Evolutionary conservation across 2,329 filamentous ascomycete species (phyloP).

Genomic region (Cladophialophora immunda): DNA sequence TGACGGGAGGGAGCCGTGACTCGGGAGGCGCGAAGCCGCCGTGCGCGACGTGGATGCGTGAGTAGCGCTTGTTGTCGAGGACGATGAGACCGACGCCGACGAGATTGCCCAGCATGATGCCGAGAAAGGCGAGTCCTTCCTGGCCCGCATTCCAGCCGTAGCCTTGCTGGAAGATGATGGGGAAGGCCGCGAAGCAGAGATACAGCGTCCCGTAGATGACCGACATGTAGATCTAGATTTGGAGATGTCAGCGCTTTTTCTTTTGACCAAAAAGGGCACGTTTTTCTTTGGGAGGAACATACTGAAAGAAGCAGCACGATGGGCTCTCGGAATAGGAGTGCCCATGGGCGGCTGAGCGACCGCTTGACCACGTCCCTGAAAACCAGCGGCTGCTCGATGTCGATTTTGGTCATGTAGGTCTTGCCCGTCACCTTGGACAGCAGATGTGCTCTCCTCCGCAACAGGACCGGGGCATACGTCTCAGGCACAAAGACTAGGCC

Average conservation of each 20-base stretch:
- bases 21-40: conserved; percentile 49
- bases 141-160: conserved; percentile 68
- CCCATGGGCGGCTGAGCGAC: conserved; percentile 70
- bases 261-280: no score
- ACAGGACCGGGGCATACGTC: conserved; percentile 64
- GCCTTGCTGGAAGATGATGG: conserved; percentile 70
- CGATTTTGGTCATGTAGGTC: conserved; percentile 63
- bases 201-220: conserved; percentile 75
- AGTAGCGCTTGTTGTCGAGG: conserved; percentile 49
- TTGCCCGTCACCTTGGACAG: conserved; percentile 64
- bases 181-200: conserved; percentile 68
- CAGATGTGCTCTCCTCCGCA: conserved; percentile 61
- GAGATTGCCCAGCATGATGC: conserved; percentile 62
- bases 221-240: conserved; percentile 56
- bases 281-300: conserved; percentile 66
- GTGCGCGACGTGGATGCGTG: conserved; percentile 14
- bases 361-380: conserved; percentile 62
- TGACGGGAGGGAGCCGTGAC: conserved; percentile 60
- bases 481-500: conserved; percentile 63
- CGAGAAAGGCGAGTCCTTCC: conserved; percentile 71
- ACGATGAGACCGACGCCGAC: conserved; percentile 52
- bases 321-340: conserved; percentile 73
- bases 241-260: not conserved
- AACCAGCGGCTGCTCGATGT: conserved; percentile 60
- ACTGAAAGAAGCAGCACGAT: conserved; percentile 69